Percentiles rank a stretch among this genome's conserved stretches.
phyloP scores from a whole-genome alignment of 805 yeast species.

The Yarrowia sp. region DNA sequence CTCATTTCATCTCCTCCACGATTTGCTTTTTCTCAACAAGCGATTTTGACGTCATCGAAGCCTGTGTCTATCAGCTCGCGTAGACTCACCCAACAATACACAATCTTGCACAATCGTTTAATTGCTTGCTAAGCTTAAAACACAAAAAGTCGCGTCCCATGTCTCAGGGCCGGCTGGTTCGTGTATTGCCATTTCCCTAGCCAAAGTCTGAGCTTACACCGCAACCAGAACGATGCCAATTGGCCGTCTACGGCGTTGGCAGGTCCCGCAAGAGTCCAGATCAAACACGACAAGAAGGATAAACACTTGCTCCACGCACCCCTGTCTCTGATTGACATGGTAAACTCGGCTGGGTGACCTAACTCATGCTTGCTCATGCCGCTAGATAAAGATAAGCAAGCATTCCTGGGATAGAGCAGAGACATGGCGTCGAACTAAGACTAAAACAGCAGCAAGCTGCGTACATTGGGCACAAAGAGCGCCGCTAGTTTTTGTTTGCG shows the following conservation, averaged over 20 bases:
- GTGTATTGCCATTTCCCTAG: background rate
- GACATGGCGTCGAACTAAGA: background rate
- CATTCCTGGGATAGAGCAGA: background rate
- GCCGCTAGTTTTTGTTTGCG: too few species aligned
- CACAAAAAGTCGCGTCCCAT: background rate
- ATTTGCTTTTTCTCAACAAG: too few species aligned
- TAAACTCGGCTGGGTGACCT: background rate
- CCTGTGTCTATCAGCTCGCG: background rate
- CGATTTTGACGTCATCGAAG: background rate
- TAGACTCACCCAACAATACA: too few species aligned
- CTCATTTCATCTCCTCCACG: too few species aligned
- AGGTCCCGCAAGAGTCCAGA: too few species aligned
- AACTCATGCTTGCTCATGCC: slow-evolving; percentile 1
- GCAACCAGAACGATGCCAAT: too few species aligned
- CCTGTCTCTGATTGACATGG: too few species aligned
- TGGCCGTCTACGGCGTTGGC: too few species aligned
- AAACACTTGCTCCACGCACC: too few species aligned
- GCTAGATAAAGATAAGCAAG: slow-evolving; percentile 8
- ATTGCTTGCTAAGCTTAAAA: slow-evolving; percentile 8
- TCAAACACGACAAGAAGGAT: too few species aligned
- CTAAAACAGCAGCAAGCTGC: background rate
- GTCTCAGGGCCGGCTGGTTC: background rate
- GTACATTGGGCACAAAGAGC: too few species aligned
- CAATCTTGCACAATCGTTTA: background rate
- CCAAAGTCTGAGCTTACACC: background rate